A percentile compares a stretch with the other conserved stretches of the same genome.
Conservation (phyloP, 495 filamentous ascomycete species). For the Tuber magnatum region DNA sequence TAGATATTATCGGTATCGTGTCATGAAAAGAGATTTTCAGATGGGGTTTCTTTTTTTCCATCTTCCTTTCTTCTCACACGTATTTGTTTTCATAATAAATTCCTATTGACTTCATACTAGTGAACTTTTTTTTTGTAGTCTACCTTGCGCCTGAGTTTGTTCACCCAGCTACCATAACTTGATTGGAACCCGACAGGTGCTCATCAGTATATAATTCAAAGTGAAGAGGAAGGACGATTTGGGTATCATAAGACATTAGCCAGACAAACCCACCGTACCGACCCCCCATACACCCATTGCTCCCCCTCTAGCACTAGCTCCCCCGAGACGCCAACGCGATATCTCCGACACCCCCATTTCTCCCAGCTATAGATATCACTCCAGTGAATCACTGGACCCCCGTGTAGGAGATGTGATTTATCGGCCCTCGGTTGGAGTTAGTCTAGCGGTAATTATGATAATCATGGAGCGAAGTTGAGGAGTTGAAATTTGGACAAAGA, state of each 20-base stretch:
- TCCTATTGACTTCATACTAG: neutral
- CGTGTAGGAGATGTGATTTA: neutral
- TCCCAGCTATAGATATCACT: neutral
- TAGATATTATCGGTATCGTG: neutral
- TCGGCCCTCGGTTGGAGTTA: neutral
- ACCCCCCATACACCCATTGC: neutral
- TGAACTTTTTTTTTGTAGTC: neutral
- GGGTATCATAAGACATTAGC: neutral
- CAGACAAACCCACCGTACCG: neutral
- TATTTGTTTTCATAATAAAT: neutral
- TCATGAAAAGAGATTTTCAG: neutral
- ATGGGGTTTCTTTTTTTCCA: neutral
- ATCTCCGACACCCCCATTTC: no score
- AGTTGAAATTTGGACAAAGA: no score
- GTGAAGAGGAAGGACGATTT: neutral
- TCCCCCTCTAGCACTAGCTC: no score
- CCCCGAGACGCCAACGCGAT: no score
- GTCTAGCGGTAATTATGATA: neutral
- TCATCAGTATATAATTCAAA: neutral
- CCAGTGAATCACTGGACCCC: neutral
- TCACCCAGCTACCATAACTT: neutral
- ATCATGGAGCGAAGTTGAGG: no score
- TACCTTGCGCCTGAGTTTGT: neutral
- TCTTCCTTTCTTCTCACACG: neutral
- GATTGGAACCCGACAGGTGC: rapidly evolving